These are phyloP conservation scores for Buxus sempervirens DNA, from an alignment of 164 flowering plant species.

Conservation along the genomic window DNA sequence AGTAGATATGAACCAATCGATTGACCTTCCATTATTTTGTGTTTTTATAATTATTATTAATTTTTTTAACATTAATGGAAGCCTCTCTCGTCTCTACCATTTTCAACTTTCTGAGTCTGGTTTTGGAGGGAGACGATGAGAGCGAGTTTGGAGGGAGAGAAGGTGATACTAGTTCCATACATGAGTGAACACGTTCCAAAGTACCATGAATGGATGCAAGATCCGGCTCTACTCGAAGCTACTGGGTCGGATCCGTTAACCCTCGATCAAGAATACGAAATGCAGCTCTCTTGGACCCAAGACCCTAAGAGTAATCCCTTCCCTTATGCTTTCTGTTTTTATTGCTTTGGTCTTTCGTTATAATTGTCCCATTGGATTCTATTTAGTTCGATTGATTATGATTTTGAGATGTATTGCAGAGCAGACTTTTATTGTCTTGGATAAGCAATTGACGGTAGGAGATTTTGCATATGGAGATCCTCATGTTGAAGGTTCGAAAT, in stretches of 20 bases:
- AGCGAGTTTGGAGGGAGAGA: conserved; percentile 68
- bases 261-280: conserved; percentile 69
- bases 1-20: too few relatives aligned
- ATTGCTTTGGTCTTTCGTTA: neutral
- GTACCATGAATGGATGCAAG: conserved; percentile 95
- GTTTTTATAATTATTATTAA: too few relatives aligned
- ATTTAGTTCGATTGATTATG: conserved; percentile 7
- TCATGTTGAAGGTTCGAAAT: conserved; percentile 68
- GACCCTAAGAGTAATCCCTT: conserved; percentile 60
- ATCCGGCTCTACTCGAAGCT: conserved; percentile 68
- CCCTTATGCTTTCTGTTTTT: neutral
- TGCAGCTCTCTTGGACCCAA: conserved; percentile 88
- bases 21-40: too few relatives aligned
- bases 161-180: conserved; percentile 78
- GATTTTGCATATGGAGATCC: conserved; percentile 66
- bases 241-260: conserved; percentile 96
- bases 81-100: too few relatives aligned
- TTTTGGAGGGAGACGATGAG: conserved; percentile 22
- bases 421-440: conserved; percentile 82
- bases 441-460: conserved; percentile 57
- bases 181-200: conserved; percentile 77
- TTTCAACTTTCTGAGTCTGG: too few relatives aligned
- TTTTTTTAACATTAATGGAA: too few relatives aligned
- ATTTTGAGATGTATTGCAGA: conserved; percentile 42
- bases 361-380: conserved; percentile 10